phyloP scores from a whole-genome alignment of 2,329 filamentous ascomycete genomes.

The Xylaria polymorpha region DNA sequence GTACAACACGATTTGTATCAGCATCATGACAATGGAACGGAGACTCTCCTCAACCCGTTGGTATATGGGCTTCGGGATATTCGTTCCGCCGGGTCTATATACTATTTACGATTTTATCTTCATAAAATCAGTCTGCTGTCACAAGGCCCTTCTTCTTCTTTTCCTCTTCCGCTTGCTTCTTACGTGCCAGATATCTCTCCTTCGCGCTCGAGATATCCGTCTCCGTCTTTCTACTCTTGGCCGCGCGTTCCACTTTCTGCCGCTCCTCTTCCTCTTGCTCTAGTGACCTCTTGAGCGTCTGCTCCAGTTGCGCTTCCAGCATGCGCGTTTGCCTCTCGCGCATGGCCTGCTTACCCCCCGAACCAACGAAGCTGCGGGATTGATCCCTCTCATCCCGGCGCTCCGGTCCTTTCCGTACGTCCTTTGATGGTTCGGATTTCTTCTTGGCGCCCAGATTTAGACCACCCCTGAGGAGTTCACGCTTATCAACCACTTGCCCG shows the following conservation, averaged over 20 bases:
- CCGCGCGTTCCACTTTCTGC: constrained; percentile 70
- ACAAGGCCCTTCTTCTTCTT: constrained; percentile 62
- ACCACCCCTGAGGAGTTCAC: constrained; percentile 80
- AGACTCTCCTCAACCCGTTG: not conserved
- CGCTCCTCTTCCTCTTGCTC: constrained; percentile 75
- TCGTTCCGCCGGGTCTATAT: constrained; percentile 33
- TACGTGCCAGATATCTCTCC: constrained; percentile 82
- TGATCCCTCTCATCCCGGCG: constrained; percentile 50
- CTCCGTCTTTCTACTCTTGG: constrained; percentile 83
- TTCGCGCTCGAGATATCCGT: constrained; percentile 80
- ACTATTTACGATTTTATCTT: constrained; percentile 22
- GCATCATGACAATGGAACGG: constrained; percentile 17
- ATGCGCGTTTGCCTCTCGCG: constrained; percentile 81
- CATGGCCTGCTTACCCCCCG: constrained; percentile 72
- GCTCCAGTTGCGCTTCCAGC: constrained; percentile 81
- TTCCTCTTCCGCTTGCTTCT: constrained; percentile 77
- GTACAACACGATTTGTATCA: constrained; percentile 42
- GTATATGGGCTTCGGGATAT: not conserved
- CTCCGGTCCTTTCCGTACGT: constrained; percentile 47
- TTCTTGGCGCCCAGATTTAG: constrained; percentile 77
- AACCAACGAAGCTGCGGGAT: constrained; percentile 53
- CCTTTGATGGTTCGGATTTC: constrained; percentile 58
- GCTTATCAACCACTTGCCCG: constrained; percentile 84
- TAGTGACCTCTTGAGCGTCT: constrained; percentile 75
- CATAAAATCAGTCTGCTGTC: constrained; percentile 18